phyloP scores from a whole-genome alignment of 192 early-diverging fungal species.

The Linnemannia elongata region DNA sequence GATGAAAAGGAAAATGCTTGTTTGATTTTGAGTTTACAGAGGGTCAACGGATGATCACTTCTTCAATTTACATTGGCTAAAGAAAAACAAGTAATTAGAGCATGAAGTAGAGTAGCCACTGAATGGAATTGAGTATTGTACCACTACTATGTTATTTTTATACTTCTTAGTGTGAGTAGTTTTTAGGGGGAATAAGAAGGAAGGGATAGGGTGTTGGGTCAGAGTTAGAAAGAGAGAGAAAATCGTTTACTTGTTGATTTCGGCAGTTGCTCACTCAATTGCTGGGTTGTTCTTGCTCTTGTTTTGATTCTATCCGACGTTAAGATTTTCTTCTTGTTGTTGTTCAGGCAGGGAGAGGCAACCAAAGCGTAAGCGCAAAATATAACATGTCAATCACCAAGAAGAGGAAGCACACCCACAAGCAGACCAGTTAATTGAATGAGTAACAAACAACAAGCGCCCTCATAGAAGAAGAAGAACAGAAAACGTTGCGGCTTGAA shows the following conservation, averaged over 20 bases:
- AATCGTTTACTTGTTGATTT: neutral
- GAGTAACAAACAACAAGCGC: neutral
- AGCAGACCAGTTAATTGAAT: neutral
- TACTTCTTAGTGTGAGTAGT: neutral
- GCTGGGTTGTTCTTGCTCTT: neutral
- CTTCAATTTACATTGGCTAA: neutral
- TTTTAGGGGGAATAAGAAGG: neutral
- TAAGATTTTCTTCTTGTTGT: neutral
- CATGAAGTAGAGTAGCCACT: neutral
- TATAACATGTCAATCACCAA: too few relatives aligned
- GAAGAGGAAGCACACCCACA: neutral
- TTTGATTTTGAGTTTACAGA: conserved; percentile 1
- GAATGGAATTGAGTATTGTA: neutral
- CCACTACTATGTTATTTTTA: neutral
- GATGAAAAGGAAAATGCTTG: neutral
- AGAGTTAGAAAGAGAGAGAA: neutral
- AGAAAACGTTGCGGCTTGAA: neutral
- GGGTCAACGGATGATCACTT: neutral
- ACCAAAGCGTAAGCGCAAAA: neutral
- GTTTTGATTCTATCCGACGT: neutral
- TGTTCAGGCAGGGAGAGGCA: neutral
- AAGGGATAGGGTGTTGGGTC: too few relatives aligned
- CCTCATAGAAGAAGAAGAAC: neutral
- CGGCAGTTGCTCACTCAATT: neutral
- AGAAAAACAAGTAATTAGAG: neutral